A percentile compares a stretch with the other conserved stretches of the same genome.
Conservation (phyloP, 495 filamentous ascomycete species). For the Xylaria castorea region DNA sequence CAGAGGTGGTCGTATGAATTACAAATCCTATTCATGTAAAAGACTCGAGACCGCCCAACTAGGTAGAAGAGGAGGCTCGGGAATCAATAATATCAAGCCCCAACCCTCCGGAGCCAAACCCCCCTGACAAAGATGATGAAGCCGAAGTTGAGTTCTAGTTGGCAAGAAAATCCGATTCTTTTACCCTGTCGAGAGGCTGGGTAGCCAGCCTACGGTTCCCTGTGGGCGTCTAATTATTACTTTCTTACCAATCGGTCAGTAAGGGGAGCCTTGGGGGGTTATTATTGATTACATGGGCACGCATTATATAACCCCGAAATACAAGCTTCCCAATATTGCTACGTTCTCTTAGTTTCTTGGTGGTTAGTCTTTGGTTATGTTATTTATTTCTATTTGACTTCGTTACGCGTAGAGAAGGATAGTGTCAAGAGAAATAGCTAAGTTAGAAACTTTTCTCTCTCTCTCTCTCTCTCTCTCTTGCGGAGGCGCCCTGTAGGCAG, state of each 20-base stretch:
- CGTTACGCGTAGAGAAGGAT: background rate
- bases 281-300: background rate
- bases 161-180: background rate
- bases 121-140: background rate
- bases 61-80: too few species aligned
- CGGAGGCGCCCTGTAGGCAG: background rate
- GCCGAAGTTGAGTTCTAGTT: background rate
- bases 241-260: background rate
- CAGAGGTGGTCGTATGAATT: background rate
- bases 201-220: background rate
- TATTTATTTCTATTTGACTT: background rate
- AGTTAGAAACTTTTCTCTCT: background rate
- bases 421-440: background rate
- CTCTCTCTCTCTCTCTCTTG: too few species aligned
- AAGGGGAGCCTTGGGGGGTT: background rate
- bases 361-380: background rate
- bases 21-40: background rate
- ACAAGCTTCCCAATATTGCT: background rate
- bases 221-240: background rate
- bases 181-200: too few species aligned
- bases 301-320: background rate
- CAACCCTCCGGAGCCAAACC: background rate
- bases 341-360: background rate
- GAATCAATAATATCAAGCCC: background rate
- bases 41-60: background rate